phyloP scores from a whole-genome alignment of 352 stramenopile species.

The Globisporangium rhizosaccharum region DNA sequence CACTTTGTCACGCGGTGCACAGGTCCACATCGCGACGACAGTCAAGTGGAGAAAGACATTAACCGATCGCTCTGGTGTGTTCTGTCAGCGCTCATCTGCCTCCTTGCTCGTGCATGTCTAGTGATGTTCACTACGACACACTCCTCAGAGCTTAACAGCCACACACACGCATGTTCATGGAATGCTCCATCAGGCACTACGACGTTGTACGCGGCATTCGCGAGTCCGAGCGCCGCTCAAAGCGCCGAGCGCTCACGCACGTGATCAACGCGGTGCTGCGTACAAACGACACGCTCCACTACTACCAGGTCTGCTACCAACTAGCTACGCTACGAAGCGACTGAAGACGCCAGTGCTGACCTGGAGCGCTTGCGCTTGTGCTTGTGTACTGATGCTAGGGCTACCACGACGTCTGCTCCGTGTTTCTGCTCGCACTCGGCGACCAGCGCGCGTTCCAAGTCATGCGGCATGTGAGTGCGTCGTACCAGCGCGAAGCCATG shows the following conservation, averaged over 20 bases:
- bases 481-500: constrained; percentile 90
- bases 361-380: constrained; percentile 7
- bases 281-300: constrained; percentile 52
- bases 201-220: constrained; percentile 56
- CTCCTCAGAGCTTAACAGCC: too few relatives aligned
- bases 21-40: constrained; percentile 46
- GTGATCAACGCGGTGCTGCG: constrained; percentile 53
- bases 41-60: constrained; percentile 79
- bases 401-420: constrained; percentile 91
- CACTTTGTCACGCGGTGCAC: constrained; percentile 11
- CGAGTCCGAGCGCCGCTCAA: constrained; percentile 54
- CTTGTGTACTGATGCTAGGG: constrained; percentile 25
- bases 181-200: constrained; percentile 41
- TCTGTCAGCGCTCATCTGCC: neutral
- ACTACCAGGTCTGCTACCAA: constrained; percentile 56
- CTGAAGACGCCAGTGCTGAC: too few relatives aligned
- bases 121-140: too few relatives aligned
- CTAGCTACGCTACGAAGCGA: too few relatives aligned
- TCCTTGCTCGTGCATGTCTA: neutral
- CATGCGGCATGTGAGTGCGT: constrained; percentile 67
- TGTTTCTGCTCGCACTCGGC: constrained; percentile 78
- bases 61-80: constrained; percentile 70
- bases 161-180: neutral
- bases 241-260: constrained; percentile 53
- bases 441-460: constrained; percentile 64